These are phyloP conservation scores for Geum urbanum DNA, from an alignment of 306 rosid genomes.

Conservation along the genomic window DNA sequence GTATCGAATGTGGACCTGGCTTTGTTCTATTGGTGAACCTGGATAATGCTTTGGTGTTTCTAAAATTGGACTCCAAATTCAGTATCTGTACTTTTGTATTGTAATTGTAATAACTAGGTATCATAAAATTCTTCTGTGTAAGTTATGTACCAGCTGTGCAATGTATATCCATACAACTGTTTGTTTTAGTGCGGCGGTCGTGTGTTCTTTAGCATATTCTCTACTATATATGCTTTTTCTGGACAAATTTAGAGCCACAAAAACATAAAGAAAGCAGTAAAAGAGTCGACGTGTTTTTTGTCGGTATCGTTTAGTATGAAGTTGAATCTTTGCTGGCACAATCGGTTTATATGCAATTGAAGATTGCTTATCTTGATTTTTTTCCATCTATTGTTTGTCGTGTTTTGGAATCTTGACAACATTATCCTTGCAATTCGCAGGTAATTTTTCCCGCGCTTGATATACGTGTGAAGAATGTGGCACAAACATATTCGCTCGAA, in stretches of 20 bases:
- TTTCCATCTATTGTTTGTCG: slow-evolving; percentile 19
- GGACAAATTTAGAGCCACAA: neutral
- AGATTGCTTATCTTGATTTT: slow-evolving; percentile 1
- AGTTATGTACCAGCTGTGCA: neutral
- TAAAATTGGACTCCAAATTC: neutral
- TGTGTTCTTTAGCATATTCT: neutral
- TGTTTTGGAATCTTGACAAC: slow-evolving; percentile 23
- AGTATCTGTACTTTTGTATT: neutral
- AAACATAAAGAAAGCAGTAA: neutral
- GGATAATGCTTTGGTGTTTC: neutral
- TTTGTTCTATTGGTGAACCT: neutral
- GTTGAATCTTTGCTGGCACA: neutral
- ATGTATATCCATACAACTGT: neutral
- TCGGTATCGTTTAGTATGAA: neutral
- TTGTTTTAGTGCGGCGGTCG: neutral
- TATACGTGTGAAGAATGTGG: slow-evolving; percentile 98
- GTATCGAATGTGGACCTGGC: neutral
- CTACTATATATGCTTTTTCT: neutral
- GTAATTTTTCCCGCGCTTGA: slow-evolving; percentile 97
- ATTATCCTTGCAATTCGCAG: slow-evolving; percentile 43
- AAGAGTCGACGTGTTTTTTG: neutral
- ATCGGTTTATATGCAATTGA: neutral
- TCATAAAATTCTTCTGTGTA: neutral
- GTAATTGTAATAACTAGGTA: neutral
- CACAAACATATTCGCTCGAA: slow-evolving; percentile 94